Base-by-base conservation (phyloP, 345 rosid species). In the Turnera subulata region DNA sequence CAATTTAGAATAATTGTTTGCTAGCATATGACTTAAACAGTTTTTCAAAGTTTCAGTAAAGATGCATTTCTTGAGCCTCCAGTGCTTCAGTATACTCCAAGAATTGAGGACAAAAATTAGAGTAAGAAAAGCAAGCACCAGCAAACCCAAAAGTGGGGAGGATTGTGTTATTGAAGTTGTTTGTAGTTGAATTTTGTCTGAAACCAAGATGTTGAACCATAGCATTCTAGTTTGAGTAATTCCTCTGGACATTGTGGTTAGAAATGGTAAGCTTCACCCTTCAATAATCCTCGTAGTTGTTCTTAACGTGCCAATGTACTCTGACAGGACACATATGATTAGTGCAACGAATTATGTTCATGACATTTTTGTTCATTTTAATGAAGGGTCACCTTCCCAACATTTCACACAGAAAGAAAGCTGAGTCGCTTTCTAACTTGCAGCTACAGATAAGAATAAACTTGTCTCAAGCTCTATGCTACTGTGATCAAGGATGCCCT, bases 191-290 rank as follows among this genome's bases (percentile, higher is more conserved):
- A 85, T 70, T 54, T 68, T 74, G 78, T 40, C 55, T 64, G 62
- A 85, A 82, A 58, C 81, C 78, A 5, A 82, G 86, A 66, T 80
- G 91, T 35, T 84, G 85, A 52, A 74, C 74, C 21, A 78, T 19
- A 19, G 78, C 70, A 70, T 82, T 80, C 87, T 87, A 84, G 63
- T 76, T 48, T 6, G 83, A 59, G 65, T 79, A 82, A 64, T 74
- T 84, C 66, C 70, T 80, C 38, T 56, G 53, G 20, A 75, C 72
- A 33, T 82, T 76, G 46, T 73, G 74, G 73, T 76, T 82, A 14
- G 83, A 79, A 39, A 79, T 58, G 2, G 82, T 80, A 15, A 82
- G 62, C 52, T 84, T 82, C 53, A 82, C 76, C 48, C 76, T 76
- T 85, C 87, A 80, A 4, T 74, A 67, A 42, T 58, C 65, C 32